Evolutionary conservation across 2,329 filamentous ascomycete species (phyloP), one percentile per base, ranked within the genome.

Genomic region (Alternaria sp.): DNA sequence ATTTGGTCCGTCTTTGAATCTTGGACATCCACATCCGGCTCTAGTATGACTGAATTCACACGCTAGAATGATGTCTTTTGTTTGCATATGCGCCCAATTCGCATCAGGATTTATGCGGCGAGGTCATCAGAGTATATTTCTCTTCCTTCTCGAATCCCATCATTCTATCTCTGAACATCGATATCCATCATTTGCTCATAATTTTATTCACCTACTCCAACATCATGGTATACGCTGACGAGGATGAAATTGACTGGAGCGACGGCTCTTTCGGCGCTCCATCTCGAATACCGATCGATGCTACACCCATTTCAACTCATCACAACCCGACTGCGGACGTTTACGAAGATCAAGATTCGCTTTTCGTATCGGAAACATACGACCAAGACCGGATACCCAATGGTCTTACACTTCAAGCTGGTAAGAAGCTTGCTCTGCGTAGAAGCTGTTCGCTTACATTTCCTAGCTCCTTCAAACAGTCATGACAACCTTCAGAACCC

Each of bases 211-310:
- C 47, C 20, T 44, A 6, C 11, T 20, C 9, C 7, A 5, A 15
- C 10, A 54, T 3, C 2, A 75, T 75, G 67, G 14, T 20, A 11
- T 66, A 64, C 44, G 57, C 56, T 8, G 46, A 63, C 37, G 71
- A 75, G 50, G 71, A 75, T 28, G 66, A 72, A 49, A 56, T 76
- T 8, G 70, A 76, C 51, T 75, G 71, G 71, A 71, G 71, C 30
- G 71, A 75, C 25, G 62, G 72, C 15, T 58, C 72, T 8, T 54
- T 74, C 0, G 49, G 58, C 11, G 50, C 63, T 30, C 21, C 49
- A 6, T 26, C 54, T 12, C 47, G 55, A 3, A 25, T 43, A 18
- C 15, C 7, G 10, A 30, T 37, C 7, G 41, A 44, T 5, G 6
- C 49, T 7, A 23, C 25, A 20, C 15, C 51, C n/a, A 11, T 20